Conservation (phyloP, 371 early-diverging fungal species). For the Neoconidiobolus thromboides region DNA sequence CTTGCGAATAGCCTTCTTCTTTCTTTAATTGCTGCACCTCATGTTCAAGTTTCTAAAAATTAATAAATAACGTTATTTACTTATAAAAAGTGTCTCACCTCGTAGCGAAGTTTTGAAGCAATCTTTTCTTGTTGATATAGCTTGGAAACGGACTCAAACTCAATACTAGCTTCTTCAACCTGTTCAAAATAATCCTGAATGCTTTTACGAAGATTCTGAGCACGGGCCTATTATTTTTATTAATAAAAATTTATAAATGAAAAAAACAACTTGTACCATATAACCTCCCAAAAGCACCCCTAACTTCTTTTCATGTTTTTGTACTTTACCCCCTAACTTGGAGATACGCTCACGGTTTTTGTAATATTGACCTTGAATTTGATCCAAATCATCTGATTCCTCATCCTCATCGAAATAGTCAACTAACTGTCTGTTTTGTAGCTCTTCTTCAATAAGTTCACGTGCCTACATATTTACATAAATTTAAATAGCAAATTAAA, state of each 20-base stretch:
- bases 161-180: slow-evolving; percentile 35
- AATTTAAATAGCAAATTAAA: background rate
- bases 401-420: slow-evolving; percentile 12
- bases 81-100: background rate
- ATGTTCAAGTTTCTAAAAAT: background rate
- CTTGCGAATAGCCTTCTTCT: background rate
- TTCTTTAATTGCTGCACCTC: background rate
- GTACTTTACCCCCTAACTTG: slow-evolving; percentile 50
- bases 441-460: slow-evolving; percentile 20
- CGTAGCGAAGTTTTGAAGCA: background rate
- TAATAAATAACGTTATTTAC: background rate
- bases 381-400: background rate
- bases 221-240: slow-evolving; percentile 20
- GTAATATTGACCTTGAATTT: slow-evolving; percentile 10
- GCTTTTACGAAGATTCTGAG: slow-evolving; percentile 33
- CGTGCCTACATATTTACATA: slow-evolving; percentile 12
- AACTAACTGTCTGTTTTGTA: slow-evolving; percentile 11
- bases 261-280: slow-evolving; percentile 6
- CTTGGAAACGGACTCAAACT: slow-evolving; percentile 38
- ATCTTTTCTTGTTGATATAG: slow-evolving; percentile 11
- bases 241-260: background rate
- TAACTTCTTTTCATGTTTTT: slow-evolving; percentile 71
- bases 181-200: slow-evolving; percentile 36
- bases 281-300: slow-evolving; percentile 66
- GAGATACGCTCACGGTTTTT: slow-evolving; percentile 50